Evolutionary conservation across 495 filamentous ascomycete species (phyloP).

Genomic region (Neurospora africana): DNA sequence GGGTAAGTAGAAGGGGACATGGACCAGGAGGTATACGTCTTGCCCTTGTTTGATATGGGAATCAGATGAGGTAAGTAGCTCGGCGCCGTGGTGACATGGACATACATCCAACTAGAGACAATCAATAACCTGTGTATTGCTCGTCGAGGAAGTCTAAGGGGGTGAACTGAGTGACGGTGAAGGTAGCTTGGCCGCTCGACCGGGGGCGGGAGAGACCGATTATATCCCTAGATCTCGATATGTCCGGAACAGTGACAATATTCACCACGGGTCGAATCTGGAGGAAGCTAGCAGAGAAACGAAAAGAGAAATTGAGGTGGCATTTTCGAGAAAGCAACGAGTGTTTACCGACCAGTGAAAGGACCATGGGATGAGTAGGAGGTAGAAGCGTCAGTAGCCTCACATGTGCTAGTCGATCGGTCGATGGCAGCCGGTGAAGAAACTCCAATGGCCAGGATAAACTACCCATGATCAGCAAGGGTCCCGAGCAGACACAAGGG

Average conservation of each 20-base stretch:
- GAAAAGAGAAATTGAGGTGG: neutral
- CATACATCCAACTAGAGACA: neutral
- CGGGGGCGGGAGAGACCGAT: slow-evolving; percentile 10
- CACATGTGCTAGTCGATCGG: slow-evolving; percentile 21
- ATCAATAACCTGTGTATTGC: neutral
- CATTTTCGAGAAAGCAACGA: neutral
- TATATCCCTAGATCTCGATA: neutral
- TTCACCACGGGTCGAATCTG: neutral
- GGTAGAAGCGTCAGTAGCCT: neutral
- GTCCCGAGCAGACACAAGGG: slow-evolving; percentile 12
- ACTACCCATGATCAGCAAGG: slow-evolving; percentile 16
- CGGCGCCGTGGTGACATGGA: neutral
- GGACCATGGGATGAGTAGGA: neutral
- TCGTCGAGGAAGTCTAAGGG: neutral
- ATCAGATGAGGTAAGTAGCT: slow-evolving; percentile 4
- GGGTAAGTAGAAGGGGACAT: neutral
- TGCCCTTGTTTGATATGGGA: slow-evolving; percentile 3
- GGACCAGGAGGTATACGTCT: neutral
- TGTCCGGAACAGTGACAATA: neutral
- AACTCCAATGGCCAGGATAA: slow-evolving; percentile 13
- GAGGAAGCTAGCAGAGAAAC: neutral
- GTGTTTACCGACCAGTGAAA: neutral
- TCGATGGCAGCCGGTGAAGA: slow-evolving; percentile 5
- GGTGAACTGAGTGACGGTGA: slow-evolving; percentile 5
- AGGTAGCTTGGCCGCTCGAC: slow-evolving; percentile 4